Conservation (phyloP, 148 eudicot genomes). For the Chenopodium quinoa region DNA sequence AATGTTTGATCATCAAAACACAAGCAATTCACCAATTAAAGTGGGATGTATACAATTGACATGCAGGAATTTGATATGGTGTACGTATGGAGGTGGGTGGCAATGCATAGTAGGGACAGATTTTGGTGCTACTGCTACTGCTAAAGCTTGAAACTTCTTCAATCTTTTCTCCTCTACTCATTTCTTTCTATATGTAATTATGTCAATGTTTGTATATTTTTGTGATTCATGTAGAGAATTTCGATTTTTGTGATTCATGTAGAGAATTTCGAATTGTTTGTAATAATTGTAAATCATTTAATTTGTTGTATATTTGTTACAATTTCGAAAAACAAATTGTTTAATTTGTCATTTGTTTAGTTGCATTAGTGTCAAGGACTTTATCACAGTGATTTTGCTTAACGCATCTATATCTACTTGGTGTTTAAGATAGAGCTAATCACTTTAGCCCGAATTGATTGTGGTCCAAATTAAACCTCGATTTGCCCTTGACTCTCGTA, state of each 20-base stretch:
- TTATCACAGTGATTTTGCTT: no score
- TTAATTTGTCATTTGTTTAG: no score
- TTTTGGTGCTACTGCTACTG: constrained; percentile 51
- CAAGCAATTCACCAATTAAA: no score
- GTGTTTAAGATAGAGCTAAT: not conserved
- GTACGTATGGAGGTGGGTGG: constrained; percentile 79
- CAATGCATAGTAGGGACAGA: constrained; percentile 92
- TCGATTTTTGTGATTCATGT: not conserved
- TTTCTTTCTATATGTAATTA: not conserved
- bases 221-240: not conserved
- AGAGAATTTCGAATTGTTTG: not conserved
- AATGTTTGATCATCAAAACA: no score
- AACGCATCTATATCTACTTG: no score
- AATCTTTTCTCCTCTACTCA: not conserved
- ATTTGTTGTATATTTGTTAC: not conserved
- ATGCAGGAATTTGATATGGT: constrained; percentile 46
- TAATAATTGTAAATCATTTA: no score
- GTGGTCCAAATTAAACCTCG: not conserved
- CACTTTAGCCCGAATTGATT: not conserved
- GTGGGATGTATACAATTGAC: no score
- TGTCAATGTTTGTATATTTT: not conserved
- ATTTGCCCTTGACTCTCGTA: not conserved
- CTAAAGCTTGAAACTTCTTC: constrained; percentile 28
- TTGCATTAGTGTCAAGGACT: no score
- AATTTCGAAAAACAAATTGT: no score